Conservation (phyloP, 2,329 filamentous ascomycete species). For the Herpotrichia juniperi region DNA sequence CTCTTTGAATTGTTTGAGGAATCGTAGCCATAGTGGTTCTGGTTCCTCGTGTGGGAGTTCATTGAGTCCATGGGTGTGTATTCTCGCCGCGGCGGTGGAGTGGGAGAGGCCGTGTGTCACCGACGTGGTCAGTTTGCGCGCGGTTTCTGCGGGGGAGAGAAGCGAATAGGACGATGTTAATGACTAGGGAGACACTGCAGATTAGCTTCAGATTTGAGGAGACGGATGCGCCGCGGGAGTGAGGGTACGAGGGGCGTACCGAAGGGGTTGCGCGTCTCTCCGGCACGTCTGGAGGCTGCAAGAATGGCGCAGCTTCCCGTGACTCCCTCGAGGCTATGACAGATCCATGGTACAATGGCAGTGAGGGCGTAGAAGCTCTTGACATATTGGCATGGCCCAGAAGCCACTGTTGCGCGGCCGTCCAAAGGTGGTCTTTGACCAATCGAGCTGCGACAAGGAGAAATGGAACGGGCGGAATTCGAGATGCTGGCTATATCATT, state of each 20-base stretch:
- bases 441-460: conserved; percentile 14
- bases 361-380: conserved; percentile 62
- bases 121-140: conserved; percentile 80
- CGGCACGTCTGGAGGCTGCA: conserved; percentile 32
- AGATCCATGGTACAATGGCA: conserved; percentile 62
- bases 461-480: not conserved
- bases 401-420: conserved; percentile 34
- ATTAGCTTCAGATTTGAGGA: conserved; percentile 13
- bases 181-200: conserved; percentile 32
- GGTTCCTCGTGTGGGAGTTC: conserved; percentile 93
- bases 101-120: conserved; percentile 80
- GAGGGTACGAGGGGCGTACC: conserved; percentile 22
- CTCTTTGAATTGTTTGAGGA: conserved; percentile 95
- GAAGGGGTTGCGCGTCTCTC: conserved; percentile 37
- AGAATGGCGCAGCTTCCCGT: conserved; percentile 35
- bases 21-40: conserved; percentile 93
- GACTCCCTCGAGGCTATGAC: conserved; percentile 32
- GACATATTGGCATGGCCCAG: conserved; percentile 65
- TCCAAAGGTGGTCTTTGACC: conserved; percentile 36
- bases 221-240: not conserved
- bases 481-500: conserved; percentile 3
- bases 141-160: conserved; percentile 79
- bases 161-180: conserved; percentile 62
- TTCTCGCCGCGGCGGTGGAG: conserved; percentile 77
- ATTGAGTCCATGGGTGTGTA: conserved; percentile 85